These are phyloP conservation scores for Ophiostoma tasmaniense DNA, from an alignment of 2,329 filamentous ascomycete species.

Conservation along the genomic window DNA sequence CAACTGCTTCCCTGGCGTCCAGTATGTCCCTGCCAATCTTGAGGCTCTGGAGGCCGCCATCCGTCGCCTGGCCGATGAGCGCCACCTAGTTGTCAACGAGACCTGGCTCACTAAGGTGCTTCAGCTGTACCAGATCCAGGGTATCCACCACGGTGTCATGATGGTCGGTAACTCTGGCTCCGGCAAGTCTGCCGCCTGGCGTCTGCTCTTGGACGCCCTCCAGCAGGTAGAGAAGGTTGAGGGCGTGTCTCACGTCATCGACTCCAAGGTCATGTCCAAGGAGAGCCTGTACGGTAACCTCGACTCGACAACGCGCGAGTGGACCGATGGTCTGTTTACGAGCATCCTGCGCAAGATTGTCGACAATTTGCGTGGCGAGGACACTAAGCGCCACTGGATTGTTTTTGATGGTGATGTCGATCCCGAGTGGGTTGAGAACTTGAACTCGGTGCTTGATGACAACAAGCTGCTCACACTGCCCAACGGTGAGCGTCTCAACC, in stretches of 20 bases:
- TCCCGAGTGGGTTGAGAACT: conserved; percentile 98
- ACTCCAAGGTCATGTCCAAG: conserved; percentile 99
- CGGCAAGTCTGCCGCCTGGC: conserved; percentile 94
- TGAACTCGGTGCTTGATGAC: conserved; percentile 98
- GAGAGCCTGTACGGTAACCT: conserved; percentile 93
- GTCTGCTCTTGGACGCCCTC: conserved; percentile 78
- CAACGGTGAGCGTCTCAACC: conserved; percentile 93
- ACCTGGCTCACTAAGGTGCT: conserved; percentile 96
- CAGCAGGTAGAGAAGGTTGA: conserved; percentile 87
- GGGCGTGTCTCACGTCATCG: conserved; percentile 93
- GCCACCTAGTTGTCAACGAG: conserved; percentile 82
- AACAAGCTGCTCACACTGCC: conserved; percentile 96
- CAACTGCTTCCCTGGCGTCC: conserved; percentile 81
- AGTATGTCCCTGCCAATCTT: conserved; percentile 85
- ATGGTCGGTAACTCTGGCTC: conserved; percentile 98
- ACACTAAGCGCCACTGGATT: conserved; percentile 96
- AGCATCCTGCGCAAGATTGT: conserved; percentile 97
- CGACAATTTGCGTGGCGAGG: conserved; percentile 94
- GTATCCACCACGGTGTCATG: conserved; percentile 98
- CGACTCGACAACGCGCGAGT: conserved; percentile 94
- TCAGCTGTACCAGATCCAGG: conserved; percentile 96
- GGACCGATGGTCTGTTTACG: conserved; percentile 97
- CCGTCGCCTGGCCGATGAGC: conserved; percentile 69
- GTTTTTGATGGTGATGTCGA: conserved; percentile 99
- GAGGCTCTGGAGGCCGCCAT: conserved; percentile 73